Base-by-base conservation (phyloP, 2,329 filamentous ascomycete genomes). In the Penicillium vulpinum region DNA sequence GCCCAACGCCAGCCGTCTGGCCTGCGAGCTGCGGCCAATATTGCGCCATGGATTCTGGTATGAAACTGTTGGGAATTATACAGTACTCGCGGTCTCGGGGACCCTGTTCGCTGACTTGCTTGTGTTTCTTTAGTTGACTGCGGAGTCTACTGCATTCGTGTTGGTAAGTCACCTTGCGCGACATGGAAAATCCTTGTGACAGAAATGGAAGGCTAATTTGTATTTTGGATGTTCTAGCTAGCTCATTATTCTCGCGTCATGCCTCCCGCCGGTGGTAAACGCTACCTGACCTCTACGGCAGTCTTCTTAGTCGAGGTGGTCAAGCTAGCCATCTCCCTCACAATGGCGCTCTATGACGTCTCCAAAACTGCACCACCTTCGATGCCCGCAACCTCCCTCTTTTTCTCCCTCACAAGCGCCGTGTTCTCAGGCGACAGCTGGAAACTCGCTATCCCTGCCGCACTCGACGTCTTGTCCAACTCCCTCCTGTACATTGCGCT, bases 221-320 rank as follows among this genome's bases (percentile, higher is more conserved):
- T 40, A 3, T 18, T 26, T 35, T 44, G 39, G 5, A 29, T 35
- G 5, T 16, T 15, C 31, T 69, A 93, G 90, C 83, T 97, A 54
- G 89, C 96, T 83, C 93, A 97, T 78, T 96, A 97, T 75, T 96
- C 92, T 29, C 86, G 92, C 63, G 87, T 95, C 59, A 97, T 97
- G 92, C 89, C 92, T n/a, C 83, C 87, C 10, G 81, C 84, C 10
- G 87, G 88, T 71, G 90, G 91, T 64, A 90, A 92, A 70, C 88
- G 92, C 72, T 97, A 97, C 76, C 91, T 94, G 67, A 88, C 93
- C 38, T 97, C 92, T 40, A 97, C 94, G 10, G 92, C 93, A 41
- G 91, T 99, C 53, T 91, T 97, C 72, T 82, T 97, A 61, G 94
- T 92, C 74, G 94, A 99, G 77, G 83, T 96, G 45, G 84, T 97